Conservation (phyloP, 441 rosid species). For the Aleurites moluccanus region DNA sequence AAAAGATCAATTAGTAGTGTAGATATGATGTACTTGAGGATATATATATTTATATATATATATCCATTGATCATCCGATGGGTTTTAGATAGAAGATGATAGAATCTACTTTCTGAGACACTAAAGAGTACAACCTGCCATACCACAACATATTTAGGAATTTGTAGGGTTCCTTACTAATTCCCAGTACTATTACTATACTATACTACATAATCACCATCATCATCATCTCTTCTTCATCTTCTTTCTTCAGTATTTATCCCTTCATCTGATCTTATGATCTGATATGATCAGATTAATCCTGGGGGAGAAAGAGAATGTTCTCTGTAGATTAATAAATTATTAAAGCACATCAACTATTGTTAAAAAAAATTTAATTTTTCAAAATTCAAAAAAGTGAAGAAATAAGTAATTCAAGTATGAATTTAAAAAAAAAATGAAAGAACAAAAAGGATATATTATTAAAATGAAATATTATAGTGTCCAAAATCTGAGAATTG, state of each 20-base stretch:
- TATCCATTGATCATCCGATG: background rate
- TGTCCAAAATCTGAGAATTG: slow-evolving; percentile 18
- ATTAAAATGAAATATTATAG: background rate
- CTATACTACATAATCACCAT: background rate
- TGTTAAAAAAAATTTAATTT: background rate
- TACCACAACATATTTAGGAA: slow-evolving; percentile 1
- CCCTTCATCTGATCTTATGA: background rate
- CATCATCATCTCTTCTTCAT: background rate
- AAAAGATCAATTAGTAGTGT: too few relatives aligned
- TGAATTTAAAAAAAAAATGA: background rate
- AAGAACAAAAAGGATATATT: background rate
- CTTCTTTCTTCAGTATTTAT: background rate
- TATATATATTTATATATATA: too few relatives aligned
- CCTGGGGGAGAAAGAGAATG: slow-evolving; percentile 21
- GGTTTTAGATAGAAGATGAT: slow-evolving; percentile 11
- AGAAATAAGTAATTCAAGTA: background rate
- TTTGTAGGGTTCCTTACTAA: background rate
- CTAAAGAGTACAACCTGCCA: slow-evolving; percentile 6
- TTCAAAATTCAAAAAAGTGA: background rate
- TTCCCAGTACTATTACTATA: background rate
- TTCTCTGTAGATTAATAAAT: slow-evolving; percentile 8
- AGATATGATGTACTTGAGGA: background rate
- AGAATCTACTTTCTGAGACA: slow-evolving; percentile 17
- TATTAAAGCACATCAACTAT: background rate
- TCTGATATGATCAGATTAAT: slow-evolving; percentile 13